These are phyloP conservation scores for Sugiyamaella grinbergsii DNA, from an alignment of 1,139 yeast genomes.

Conservation along the genomic window DNA sequence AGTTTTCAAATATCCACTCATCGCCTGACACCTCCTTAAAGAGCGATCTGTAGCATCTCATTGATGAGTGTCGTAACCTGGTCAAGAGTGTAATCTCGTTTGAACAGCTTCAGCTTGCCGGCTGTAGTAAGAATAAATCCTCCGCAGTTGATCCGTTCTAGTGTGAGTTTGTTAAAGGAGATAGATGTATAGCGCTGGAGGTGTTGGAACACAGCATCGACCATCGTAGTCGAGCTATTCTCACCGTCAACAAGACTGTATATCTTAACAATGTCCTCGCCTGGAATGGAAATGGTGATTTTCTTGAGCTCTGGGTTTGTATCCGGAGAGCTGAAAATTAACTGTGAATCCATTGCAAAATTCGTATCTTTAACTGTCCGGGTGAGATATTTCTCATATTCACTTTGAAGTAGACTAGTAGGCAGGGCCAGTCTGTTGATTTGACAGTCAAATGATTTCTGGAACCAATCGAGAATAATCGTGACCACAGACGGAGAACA, in stretches of 20 bases:
- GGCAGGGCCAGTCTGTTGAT: constrained; percentile 21
- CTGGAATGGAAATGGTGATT: constrained; percentile 29
- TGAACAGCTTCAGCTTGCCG: constrained; percentile 31
- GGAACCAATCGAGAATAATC: constrained; percentile 24
- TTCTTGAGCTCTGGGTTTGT: constrained; percentile 24
- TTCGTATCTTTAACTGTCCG: constrained; percentile 1
- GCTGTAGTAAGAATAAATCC: constrained; percentile 30
- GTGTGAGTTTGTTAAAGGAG: constrained; percentile 25
- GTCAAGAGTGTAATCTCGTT: constrained; percentile 17
- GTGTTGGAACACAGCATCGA: constrained; percentile 26
- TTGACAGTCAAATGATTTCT: constrained; percentile 26
- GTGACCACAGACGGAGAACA: constrained; percentile 25
- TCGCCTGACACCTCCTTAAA: background rate
- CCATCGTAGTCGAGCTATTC: constrained; percentile 9
- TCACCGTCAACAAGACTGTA: constrained; percentile 18
- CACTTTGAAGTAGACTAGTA: constrained; percentile 16
- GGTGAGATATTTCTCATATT: constrained; percentile 22
- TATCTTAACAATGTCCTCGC: constrained; percentile 25
- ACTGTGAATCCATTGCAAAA: constrained; percentile 26
- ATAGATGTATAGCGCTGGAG: constrained; percentile 27
- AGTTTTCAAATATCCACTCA: too few species aligned
- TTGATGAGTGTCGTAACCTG: constrained; percentile 3
- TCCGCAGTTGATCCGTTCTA: constrained; percentile 31
- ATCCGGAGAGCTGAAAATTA: constrained; percentile 25
- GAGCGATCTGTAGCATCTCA: background rate